A percentile compares a stretch with the other conserved stretches of the same genome.
Evolutionary conservation across 1,139 yeast species (phyloP).

Genomic region (Pichia sp.): DNA sequence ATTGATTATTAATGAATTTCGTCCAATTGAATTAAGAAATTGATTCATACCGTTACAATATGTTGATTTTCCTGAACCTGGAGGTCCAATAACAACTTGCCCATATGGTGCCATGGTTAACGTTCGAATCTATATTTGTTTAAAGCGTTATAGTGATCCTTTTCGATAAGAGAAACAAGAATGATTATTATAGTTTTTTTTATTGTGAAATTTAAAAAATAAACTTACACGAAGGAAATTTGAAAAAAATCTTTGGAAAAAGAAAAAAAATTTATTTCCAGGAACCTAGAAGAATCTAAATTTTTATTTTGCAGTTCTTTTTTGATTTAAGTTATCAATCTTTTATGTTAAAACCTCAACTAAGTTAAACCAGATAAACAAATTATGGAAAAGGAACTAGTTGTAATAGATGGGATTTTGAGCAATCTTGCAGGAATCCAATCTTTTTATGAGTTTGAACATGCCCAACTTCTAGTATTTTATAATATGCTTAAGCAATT

Average conservation of each 20-base stretch:
- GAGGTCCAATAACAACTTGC: slow-evolving; percentile 94
- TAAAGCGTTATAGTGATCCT: too few relatives aligned
- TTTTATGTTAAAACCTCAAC: background rate
- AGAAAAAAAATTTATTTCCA: background rate
- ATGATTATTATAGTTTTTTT: too few relatives aligned
- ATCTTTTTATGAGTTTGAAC: slow-evolving; percentile 24
- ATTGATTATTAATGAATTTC: slow-evolving; percentile 76
- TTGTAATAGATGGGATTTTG: slow-evolving; percentile 23
- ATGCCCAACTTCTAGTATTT: slow-evolving; percentile 19
- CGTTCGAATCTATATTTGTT: too few relatives aligned
- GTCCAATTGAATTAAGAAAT: slow-evolving; percentile 87
- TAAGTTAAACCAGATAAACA: background rate
- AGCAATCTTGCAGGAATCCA: slow-evolving; percentile 22
- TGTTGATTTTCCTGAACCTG: slow-evolving; percentile 96
- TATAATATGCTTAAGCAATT: slow-evolving; percentile 13
- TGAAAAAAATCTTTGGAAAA: background rate
- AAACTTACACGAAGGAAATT: too few relatives aligned
- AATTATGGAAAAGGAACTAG: slow-evolving; percentile 23
- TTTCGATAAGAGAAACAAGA: too few relatives aligned
- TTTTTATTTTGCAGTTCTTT: too few relatives aligned
- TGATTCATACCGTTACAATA: slow-evolving; percentile 90
- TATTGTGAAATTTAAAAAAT: too few relatives aligned
- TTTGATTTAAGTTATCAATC: too few relatives aligned
- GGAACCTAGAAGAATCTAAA: too few relatives aligned
- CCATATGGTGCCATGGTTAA: slow-evolving; percentile 59